These are phyloP conservation scores for Botryotinia narcissicola DNA, from an alignment of 2,329 filamentous ascomycete species.

Conservation along the genomic window DNA sequence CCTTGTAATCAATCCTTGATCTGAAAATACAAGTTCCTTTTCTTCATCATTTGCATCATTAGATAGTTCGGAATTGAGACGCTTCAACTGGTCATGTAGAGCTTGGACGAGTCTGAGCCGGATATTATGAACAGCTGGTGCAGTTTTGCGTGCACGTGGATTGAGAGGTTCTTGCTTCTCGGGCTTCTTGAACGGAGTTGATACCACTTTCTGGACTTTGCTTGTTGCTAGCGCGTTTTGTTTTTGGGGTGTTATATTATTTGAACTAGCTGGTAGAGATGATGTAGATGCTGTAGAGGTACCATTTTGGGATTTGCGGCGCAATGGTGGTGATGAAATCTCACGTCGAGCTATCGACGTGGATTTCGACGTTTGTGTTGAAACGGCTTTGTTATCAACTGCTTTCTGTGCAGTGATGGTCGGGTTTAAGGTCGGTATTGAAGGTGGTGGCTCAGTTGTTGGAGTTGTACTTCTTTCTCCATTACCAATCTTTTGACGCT, in stretches of 20 bases:
- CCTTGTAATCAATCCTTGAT: slow-evolving; percentile 65
- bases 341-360: slow-evolving; percentile 22
- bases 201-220: background rate
- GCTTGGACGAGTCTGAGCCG: slow-evolving; percentile 58
- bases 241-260: background rate
- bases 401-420: background rate
- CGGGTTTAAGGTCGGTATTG: background rate
- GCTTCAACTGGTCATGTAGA: slow-evolving; percentile 63
- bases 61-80: slow-evolving; percentile 63
- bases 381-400: background rate
- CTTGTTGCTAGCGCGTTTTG: background rate
- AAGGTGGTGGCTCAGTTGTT: background rate
- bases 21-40: slow-evolving; percentile 55
- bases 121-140: slow-evolving; percentile 56
- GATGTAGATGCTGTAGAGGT: slow-evolving; percentile 3
- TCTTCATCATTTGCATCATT: slow-evolving; percentile 51
- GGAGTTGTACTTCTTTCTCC: slow-evolving; percentile 16
- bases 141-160: slow-evolving; percentile 59
- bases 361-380: slow-evolving; percentile 12
- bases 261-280: slow-evolving; percentile 11
- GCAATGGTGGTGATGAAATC: slow-evolving; percentile 35
- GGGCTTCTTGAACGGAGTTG: slow-evolving; percentile 25
- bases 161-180: slow-evolving; percentile 57
- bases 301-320: slow-evolving; percentile 27
- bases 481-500: slow-evolving; percentile 36